Percentiles rank a stretch among this genome's conserved stretches.
Evolutionary conservation across 2,329 filamentous ascomycete genomes (phyloP).

Genomic region (Colletotrichum sp.): DNA sequence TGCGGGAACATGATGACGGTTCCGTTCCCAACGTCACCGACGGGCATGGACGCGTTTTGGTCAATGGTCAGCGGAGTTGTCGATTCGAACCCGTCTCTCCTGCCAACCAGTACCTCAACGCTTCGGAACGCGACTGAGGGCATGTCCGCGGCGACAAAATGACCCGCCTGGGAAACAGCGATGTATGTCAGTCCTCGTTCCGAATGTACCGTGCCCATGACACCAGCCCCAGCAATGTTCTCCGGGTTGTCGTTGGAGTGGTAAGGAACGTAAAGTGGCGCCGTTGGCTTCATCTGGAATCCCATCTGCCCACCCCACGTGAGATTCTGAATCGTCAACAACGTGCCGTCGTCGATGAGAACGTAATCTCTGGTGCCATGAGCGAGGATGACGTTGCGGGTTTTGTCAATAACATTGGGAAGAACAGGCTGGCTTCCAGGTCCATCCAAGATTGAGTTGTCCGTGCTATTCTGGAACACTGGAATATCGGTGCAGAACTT

Average conservation of each 20-base stretch:
- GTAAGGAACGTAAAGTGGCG: constrained; percentile 72
- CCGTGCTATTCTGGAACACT: constrained; percentile 45
- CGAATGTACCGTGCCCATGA: constrained; percentile 72
- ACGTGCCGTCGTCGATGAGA: constrained; percentile 70
- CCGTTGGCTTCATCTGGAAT: constrained; percentile 65
- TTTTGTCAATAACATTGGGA: constrained; percentile 74
- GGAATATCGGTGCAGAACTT: constrained; percentile 48
- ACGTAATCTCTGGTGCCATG: constrained; percentile 76
- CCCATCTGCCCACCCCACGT: constrained; percentile 77
- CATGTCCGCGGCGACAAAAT: constrained; percentile 73
- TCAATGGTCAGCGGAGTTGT: constrained; percentile 40
- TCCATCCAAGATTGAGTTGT: constrained; percentile 47
- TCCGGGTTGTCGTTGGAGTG: constrained; percentile 45
- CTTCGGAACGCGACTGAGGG: constrained; percentile 73
- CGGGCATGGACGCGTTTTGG: background rate
- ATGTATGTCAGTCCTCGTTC: constrained; percentile 80
- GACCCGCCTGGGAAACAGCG: constrained; percentile 67
- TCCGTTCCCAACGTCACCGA: background rate
- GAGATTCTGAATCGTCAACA: constrained; percentile 81
- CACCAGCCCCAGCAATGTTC: constrained; percentile 60
- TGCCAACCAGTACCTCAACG: constrained; percentile 76
- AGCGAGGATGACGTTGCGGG: constrained; percentile 74
- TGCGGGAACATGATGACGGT: constrained; percentile 13
- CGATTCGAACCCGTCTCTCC: constrained; percentile 61
- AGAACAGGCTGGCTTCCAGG: constrained; percentile 64